phyloP scores from a whole-genome alignment of 768 basidiomycete species.

The Kwoniella mangroviensis region DNA sequence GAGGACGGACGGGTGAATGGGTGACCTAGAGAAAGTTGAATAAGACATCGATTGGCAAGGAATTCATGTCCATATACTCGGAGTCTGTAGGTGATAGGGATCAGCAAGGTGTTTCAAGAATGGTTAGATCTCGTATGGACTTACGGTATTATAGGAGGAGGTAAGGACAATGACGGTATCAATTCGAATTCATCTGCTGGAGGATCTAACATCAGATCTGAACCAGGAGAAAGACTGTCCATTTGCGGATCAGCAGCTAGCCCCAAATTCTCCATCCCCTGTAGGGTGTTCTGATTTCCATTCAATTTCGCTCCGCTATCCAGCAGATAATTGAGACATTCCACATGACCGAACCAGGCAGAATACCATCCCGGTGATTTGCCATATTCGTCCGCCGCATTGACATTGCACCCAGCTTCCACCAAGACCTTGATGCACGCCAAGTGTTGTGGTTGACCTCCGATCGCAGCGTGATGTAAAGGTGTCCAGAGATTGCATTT shows the following conservation, averaged over 20 bases:
- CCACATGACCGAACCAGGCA: constrained; percentile 77
- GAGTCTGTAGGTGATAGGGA: constrained; percentile 56
- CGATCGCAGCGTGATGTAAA: constrained; percentile 88
- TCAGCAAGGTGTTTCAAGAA: constrained; percentile 8
- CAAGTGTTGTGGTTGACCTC: constrained; percentile 66
- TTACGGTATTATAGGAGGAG: constrained; percentile 95
- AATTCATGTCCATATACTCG: constrained; percentile 90
- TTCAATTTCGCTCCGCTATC: constrained; percentile 49
- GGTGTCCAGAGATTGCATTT: constrained; percentile 99
- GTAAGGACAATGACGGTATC: constrained; percentile 91
- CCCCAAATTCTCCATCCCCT: constrained; percentile 50
- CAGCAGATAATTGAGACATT: constrained; percentile 51
- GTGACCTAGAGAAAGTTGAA: constrained; percentile 83
- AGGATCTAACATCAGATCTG: constrained; percentile 61
- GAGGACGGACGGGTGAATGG: constrained; percentile 60
- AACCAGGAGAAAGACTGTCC: constrained; percentile 48
- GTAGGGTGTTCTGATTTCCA: constrained; percentile 37
- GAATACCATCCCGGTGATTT: constrained; percentile 90
- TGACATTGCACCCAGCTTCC: constrained; percentile 75
- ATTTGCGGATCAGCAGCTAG: constrained; percentile 54
- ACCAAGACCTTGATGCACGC: constrained; percentile 78
- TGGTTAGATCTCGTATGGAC: constrained; percentile 17
- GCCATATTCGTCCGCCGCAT: constrained; percentile 78
- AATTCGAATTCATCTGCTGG: constrained; percentile 73
- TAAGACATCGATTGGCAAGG: constrained; percentile 78